Evolutionary conservation across 2,329 filamentous ascomycete species (phyloP).

Genomic region (Fusarium mangiferae): DNA sequence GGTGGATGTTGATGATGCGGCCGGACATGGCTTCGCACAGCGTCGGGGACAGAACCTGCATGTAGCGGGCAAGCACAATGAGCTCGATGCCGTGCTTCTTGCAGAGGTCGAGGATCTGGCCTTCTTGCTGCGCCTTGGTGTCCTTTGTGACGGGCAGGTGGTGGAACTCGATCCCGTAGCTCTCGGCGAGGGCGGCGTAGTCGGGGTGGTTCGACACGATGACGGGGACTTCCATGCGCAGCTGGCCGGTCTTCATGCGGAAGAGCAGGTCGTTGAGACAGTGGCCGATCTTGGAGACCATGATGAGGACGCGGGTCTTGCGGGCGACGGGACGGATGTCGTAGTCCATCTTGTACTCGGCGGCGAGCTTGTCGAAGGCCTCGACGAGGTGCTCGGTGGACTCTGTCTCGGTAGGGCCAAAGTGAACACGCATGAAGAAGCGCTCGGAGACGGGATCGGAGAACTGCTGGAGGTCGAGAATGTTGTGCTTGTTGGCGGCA

Average conservation of each 20-base stretch:
- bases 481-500: slow-evolving; percentile 78
- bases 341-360: slow-evolving; percentile 75
- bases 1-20: slow-evolving; percentile 92
- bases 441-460: slow-evolving; percentile 77
- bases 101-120: slow-evolving; percentile 76
- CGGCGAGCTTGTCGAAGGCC: slow-evolving; percentile 70
- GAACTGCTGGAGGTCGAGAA: slow-evolving; percentile 87
- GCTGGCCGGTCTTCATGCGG: slow-evolving; percentile 78
- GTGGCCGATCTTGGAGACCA: slow-evolving; percentile 91
- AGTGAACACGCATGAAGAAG: slow-evolving; percentile 92
- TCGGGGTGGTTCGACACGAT: slow-evolving; percentile 87
- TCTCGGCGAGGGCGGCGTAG: slow-evolving; percentile 73
- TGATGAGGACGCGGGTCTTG: slow-evolving; percentile 83
- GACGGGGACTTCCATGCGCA: slow-evolving; percentile 78
- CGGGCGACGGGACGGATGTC: slow-evolving; percentile 73
- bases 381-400: slow-evolving; percentile 62
- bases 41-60: slow-evolving; percentile 83
- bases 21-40: slow-evolving; percentile 84
- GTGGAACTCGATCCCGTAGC: slow-evolving; percentile 81
- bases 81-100: slow-evolving; percentile 77
- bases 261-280: slow-evolving; percentile 87
- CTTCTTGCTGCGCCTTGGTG: slow-evolving; percentile 80
- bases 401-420: slow-evolving; percentile 66
- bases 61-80: slow-evolving; percentile 84
- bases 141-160: slow-evolving; percentile 83